These are phyloP conservation scores for Corylus heterophylla DNA, from an alignment of 306 rosid species.

Conservation along the genomic window DNA sequence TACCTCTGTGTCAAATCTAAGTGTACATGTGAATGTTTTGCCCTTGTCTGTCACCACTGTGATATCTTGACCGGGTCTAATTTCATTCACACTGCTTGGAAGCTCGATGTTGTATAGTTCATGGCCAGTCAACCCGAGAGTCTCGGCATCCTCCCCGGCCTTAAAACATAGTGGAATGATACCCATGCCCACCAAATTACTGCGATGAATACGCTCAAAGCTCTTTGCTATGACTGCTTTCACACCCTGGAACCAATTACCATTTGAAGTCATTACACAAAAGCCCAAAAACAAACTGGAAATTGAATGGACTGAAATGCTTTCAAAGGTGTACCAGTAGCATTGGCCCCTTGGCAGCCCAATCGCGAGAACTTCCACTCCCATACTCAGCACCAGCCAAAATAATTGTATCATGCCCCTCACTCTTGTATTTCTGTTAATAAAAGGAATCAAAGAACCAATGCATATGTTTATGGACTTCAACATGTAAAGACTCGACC, in stretches of 20 bases:
- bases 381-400: constrained; percentile 96
- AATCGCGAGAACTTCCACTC: constrained; percentile 97
- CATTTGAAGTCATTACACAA: constrained; percentile 11
- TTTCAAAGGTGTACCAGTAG: constrained; percentile 58
- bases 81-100: constrained; percentile 71
- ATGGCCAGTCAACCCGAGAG: constrained; percentile 78
- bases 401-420: constrained; percentile 73
- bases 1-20: constrained; percentile 96
- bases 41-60: constrained; percentile 64
- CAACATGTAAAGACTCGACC: background rate
- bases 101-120: constrained; percentile 83
- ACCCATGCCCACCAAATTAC: constrained; percentile 97
- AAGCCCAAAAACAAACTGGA: background rate
- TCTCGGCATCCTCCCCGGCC: constrained; percentile 86
- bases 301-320: constrained; percentile 14
- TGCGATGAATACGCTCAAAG: constrained; percentile 95
- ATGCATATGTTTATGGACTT: constrained; percentile 1
- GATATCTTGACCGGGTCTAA: constrained; percentile 86
- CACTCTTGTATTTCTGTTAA: constrained; percentile 75
- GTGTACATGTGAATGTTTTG: constrained; percentile 60
- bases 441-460: constrained; percentile 18
- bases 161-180: constrained; percentile 81
- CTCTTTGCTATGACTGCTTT: constrained; percentile 95
- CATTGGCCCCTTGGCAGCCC: constrained; percentile 99
- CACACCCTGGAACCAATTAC: constrained; percentile 62